Evolutionary conservation across 495 filamentous ascomycete genomes (phyloP).

Genomic region (Hypomontagnella submonticulosa): DNA sequence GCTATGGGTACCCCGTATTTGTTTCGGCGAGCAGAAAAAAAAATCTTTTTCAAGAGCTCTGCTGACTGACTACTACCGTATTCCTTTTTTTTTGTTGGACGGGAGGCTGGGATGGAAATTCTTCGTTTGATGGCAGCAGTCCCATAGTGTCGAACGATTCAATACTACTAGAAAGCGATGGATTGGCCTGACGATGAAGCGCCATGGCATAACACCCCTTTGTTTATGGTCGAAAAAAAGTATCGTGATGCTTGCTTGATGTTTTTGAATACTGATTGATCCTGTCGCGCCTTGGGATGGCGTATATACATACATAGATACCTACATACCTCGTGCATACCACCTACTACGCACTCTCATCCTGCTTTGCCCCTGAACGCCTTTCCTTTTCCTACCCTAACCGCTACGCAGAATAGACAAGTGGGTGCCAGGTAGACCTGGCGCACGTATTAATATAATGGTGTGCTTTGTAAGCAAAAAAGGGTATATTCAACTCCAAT

Average conservation of each 20-base stretch:
- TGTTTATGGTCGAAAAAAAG: neutral
- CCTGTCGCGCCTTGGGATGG: constrained; percentile 5
- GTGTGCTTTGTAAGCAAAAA: constrained; percentile 21
- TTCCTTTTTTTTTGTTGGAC: too few relatives aligned
- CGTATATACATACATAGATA: constrained; percentile 23
- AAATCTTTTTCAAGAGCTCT: neutral
- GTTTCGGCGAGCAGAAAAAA: constrained; percentile 33
- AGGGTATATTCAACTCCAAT: constrained; percentile 37
- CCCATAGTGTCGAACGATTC: constrained; percentile 29
- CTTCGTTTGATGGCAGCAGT: constrained; percentile 30
- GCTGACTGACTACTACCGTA: neutral
- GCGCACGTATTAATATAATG: neutral
- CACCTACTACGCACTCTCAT: neutral
- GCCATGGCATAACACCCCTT: too few relatives aligned
- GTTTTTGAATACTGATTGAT: constrained; percentile 8
- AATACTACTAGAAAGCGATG: constrained; percentile 35
- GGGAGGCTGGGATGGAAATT: constrained; percentile 4
- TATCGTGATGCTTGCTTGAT: constrained; percentile 10
- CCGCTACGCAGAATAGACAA: constrained; percentile 9
- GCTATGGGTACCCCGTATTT: constrained; percentile 14
- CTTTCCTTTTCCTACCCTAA: neutral
- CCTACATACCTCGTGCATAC: constrained; percentile 20
- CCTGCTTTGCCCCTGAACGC: constrained; percentile 10
- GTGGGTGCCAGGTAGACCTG: constrained; percentile 7
- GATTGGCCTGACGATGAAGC: neutral